Conservation (phyloP, 495 filamentous ascomycete genomes). For the Delitschia confertaspora region DNA sequence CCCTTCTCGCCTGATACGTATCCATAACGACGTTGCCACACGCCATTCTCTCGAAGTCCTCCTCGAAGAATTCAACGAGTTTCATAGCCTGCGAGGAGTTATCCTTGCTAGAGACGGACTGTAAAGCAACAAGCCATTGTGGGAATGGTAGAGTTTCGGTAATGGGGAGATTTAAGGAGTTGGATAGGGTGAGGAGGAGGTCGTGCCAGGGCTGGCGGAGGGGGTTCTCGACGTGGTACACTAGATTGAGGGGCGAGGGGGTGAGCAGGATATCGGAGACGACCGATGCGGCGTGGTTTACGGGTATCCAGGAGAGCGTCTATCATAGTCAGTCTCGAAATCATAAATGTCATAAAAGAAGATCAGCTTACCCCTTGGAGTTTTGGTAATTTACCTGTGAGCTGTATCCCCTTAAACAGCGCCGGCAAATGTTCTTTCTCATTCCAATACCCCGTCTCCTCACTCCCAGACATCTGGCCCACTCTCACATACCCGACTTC, state of each 20-base stretch:
- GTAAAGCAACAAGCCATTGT: neutral
- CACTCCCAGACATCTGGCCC: slow-evolving; percentile 33
- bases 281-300: slow-evolving; percentile 33
- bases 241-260: slow-evolving; percentile 9
- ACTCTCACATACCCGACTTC: slow-evolving; percentile 29
- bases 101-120: neutral
- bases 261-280: slow-evolving; percentile 31
- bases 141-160: neutral
- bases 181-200: slow-evolving; percentile 25
- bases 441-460: slow-evolving; percentile 26
- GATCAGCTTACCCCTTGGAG: slow-evolving; percentile 34
- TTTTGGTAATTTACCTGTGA: slow-evolving; percentile 33
- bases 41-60: too few relatives aligned
- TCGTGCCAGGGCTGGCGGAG: slow-evolving; percentile 34
- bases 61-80: slow-evolving; percentile 11
- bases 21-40: too few relatives aligned
- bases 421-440: slow-evolving; percentile 37
- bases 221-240: slow-evolving; percentile 39
- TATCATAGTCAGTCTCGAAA: slow-evolving; percentile 8
- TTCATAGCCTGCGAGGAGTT: neutral
- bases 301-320: slow-evolving; percentile 38
- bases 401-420: slow-evolving; percentile 34
- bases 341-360: neutral
- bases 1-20: too few relatives aligned
- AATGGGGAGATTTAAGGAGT: slow-evolving; percentile 1